Base-by-base conservation (phyloP, 1,139 yeast genomes). In the Saccharomyces hybrid region DNA sequence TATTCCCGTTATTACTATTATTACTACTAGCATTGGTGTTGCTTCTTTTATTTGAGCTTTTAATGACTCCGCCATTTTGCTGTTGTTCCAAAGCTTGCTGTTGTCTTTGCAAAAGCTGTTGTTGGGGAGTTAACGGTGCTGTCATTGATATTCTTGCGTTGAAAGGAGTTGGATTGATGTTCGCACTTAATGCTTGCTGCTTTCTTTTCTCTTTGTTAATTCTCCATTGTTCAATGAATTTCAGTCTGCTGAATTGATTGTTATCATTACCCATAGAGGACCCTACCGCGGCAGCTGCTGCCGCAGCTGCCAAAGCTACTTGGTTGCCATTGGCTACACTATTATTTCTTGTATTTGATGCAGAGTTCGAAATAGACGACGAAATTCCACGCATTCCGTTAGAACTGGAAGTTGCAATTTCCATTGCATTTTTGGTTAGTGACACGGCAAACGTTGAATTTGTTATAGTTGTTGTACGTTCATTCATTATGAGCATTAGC, bases 401-500 rank as follows among this genome's bases (percentile, higher is more conserved):
- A 7, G 55, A 53, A 24, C 51, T 54, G 16, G 58, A 62, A 55
- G 60, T 64, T 60, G 56, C 60, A 57, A 55, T 63, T 60, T 53
- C 71, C 59, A 62, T 62, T 57, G 67, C 61, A 69, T 61, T 66
- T 66, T 69, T 58, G 61, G 73, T 60, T 64, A 71, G 61, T 1
- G 71, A 61, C 2, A 69, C 65, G 0, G 71, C 69, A 48, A 67
- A 63, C 1, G 71, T 65, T 9, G 73, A 64, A 48, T 66, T 71
- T 5, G 72, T 62, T 1, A 73, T 61, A 3, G 70, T 65, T 4
- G 68, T 64, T 0, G 71, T 68, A 50, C 69, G 66, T 51, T 71
- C 75, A 53, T 65, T 70, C 71, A 72, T 64, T 2, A 71, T 67
- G 46, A 82, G 73, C 98, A 93, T 91, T 66, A 90, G 77, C 67